A percentile compares a stretch with the other conserved stretches of the same genome.
phyloP scores from a whole-genome alignment of 257 asterid species.

The Gardenia jasminoides region DNA sequence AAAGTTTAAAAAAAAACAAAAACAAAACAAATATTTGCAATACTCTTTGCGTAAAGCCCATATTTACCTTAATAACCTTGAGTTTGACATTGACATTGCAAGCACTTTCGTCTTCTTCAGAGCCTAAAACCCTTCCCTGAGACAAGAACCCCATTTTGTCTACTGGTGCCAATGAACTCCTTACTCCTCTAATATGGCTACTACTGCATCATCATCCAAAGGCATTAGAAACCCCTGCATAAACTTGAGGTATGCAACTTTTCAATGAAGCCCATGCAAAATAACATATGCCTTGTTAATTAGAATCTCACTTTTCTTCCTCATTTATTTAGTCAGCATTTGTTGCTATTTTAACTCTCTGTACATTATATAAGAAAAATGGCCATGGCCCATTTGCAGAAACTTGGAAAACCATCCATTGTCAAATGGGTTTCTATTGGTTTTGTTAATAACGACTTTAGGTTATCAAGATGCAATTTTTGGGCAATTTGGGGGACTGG shows the following conservation, averaged over 20 bases:
- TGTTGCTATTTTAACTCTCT: neutral
- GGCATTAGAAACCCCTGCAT: neutral
- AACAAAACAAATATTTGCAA: no score
- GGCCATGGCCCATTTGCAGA: conserved; percentile 48
- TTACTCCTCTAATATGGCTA: conserved; percentile 6
- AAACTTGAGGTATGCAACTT: conserved; percentile 13
- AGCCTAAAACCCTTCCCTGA: neutral
- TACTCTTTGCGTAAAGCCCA: no score
- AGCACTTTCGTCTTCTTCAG: neutral
- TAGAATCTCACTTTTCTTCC: neutral
- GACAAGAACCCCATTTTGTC: neutral
- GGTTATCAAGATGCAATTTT: conserved; percentile 32
- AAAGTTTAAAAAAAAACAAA: no score
- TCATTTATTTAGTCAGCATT: conserved; percentile 6
- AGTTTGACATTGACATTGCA: neutral
- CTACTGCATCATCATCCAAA: neutral
- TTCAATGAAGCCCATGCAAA: neutral
- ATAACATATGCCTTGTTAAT: neutral
- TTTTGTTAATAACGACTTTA: conserved; percentile 18
- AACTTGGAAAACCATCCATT: conserved; percentile 22
- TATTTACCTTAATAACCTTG: neutral
- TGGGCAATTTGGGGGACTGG: conserved; percentile 32
- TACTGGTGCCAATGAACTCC: neutral
- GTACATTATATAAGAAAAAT: neutral
- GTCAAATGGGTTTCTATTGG: conserved; percentile 41